Evolutionary conservation across 2,329 filamentous ascomycete genomes (phyloP), one percentile per base, ranked within the genome.

Genomic region (Aspergillus flavus): DNA sequence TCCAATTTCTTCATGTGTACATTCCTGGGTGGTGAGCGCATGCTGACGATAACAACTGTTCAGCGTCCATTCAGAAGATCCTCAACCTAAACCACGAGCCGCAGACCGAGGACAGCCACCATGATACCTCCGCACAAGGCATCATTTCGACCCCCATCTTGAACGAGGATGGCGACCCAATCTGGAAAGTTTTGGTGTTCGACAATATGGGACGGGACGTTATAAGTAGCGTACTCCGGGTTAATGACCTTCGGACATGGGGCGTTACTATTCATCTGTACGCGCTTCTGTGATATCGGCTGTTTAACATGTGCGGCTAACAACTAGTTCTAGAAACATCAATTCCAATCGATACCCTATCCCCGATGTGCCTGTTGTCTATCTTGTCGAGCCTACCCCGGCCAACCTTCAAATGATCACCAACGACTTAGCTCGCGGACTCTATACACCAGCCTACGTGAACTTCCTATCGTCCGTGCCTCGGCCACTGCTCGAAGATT

Each of bases 141-240:
- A 79, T 90, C 11, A 81, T 90, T 61, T 85, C 89, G 60, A 89
- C 89, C n/a, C 90, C 92, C 19, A 91, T 97, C 59, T 82, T 97
- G 65, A 93, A 93, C 70, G 86, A 92, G 54, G 90, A 96, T 71
- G 93, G 94, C 66, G 92, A 96, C 73, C 94, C 94, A 0, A 94
- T 97, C 81, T 98, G 94, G 94, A 98, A 98, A 79, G 92, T 98
- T 7, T 83, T 99, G 58, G 93, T 99, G 11, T 98, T 99, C 75
- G 96, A 99, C 79, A 91, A 94, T 70, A 81, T 90, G 71, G 95
- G 94, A 55, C 87, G 94, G 76, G 94, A 98, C 86, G 92, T 99
- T 63, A 97, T 99, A 73, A 97, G 93, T 82, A 97, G 94, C 73
- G 94, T 99, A 2, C 84, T 99, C 68, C 87, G 94, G 63, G 95